phyloP scores from a whole-genome alignment of 2,329 filamentous ascomycete species.

The Colletotrichum sp. region DNA sequence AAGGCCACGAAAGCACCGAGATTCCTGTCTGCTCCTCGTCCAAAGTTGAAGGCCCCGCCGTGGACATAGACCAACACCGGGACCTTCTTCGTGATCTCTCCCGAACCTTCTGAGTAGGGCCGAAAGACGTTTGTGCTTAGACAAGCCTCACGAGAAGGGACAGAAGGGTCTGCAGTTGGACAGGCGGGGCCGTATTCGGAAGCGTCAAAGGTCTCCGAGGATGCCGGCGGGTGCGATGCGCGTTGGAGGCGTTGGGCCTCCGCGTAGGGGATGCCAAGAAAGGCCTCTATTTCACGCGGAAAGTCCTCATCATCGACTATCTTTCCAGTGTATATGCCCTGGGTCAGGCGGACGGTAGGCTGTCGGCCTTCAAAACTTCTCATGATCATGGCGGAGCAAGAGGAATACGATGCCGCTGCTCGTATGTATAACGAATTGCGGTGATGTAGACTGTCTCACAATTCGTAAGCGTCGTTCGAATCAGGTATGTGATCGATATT shows the following conservation, averaged over 20 bases:
- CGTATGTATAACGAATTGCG: not conserved
- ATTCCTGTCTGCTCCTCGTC: slow-evolving; percentile 59
- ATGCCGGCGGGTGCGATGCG: slow-evolving; percentile 37
- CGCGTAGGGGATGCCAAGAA: slow-evolving; percentile 56
- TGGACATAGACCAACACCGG: slow-evolving; percentile 67
- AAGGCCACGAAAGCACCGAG: slow-evolving; percentile 67
- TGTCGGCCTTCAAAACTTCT: not conserved
- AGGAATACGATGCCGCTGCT: not conserved
- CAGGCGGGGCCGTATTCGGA: slow-evolving; percentile 42
- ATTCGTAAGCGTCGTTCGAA: not conserved
- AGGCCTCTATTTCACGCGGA: slow-evolving; percentile 50
- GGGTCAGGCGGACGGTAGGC: slow-evolving; percentile 30
- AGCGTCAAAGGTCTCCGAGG: slow-evolving; percentile 33
- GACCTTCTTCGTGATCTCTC: slow-evolving; percentile 24
- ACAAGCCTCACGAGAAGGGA: slow-evolving; percentile 54
- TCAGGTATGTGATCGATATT: not conserved
- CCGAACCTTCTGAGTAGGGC: slow-evolving; percentile 27
- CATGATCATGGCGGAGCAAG: not conserved
- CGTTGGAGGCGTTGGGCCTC: slow-evolving; percentile 49
- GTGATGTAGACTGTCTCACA: not conserved
- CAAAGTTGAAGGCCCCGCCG: slow-evolving; percentile 67
- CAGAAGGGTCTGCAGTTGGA: slow-evolving; percentile 31
- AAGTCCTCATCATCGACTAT: slow-evolving; percentile 33
- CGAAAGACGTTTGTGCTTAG: slow-evolving; percentile 58
- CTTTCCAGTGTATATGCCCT: slow-evolving; percentile 46